Base-by-base conservation (phyloP, 2,329 filamentous ascomycete genomes). In the Penicillium expansum region DNA sequence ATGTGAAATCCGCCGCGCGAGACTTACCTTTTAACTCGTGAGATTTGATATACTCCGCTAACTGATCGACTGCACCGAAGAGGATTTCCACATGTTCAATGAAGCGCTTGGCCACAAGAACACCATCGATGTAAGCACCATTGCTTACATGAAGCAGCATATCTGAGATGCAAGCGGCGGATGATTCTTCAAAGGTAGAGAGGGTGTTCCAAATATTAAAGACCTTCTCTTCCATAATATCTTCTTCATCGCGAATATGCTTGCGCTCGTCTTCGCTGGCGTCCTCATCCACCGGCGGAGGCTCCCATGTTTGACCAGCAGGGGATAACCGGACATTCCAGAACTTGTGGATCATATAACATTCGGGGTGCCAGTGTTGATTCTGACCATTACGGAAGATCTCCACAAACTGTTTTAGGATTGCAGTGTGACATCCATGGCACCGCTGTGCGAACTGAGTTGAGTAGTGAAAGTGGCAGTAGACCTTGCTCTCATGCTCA, bases 271-370 rank as follows among this genome's bases (percentile, higher is more conserved):
- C 85, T 45, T 86, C 82, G 37, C 83, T 85, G 13, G 86, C 86
- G 62, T 86, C 81, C 39, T 77, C 76, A 50, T 83, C 80, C 11
- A 75, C 65, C 51, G 76, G 71, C 4, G 74, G 71, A 18, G 67
- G 75, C 55, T 81, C 77, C 35, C 79, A 70, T 11, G 76, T 71
- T 56, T 86, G 81, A 39, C 82, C 81, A 11, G 83, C 80, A 27
- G 86, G 82, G 11, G 86, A 86, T 37, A 99, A 80, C 50, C 94
- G 87, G 58, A 99, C 94, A 71, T 97, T 99, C 94, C 94, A 99
- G 76, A 97, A 99, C 71, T 99, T 99, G 79, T 99, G 94, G 61
- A 99, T 99, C 94, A 99, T 99, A 76, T 99, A 99, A 76, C 94
- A 99, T 76, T 99, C 94, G 2, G 94, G 94, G 72, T 99, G 94